Evolutionary conservation across 495 filamentous ascomycete species (phyloP), one percentile per base, ranked within the genome.

Genomic region (Delitschia confertaspora): DNA sequence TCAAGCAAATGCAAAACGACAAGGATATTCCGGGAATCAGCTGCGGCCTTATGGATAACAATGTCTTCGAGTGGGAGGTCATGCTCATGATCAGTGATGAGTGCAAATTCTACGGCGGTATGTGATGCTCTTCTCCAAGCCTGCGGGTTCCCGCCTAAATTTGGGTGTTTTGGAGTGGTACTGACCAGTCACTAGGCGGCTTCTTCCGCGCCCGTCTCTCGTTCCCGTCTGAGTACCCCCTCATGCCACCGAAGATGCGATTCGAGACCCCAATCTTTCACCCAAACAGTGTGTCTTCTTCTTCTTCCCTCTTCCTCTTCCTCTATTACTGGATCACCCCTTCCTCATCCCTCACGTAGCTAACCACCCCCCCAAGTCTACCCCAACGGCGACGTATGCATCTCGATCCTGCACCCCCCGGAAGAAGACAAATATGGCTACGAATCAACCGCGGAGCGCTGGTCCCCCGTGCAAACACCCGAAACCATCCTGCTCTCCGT

Each of bases 71-170:
- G 69, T 98, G 91, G 91, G 89, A 96, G 62, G 87, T 98, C 11
- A 94, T 95, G 83, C 75, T 98, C 24, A 98, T 98, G 91, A 91
- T 98, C 56, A 84, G 74, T 22, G 91, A 98, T 57, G 91, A 98
- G 54, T 89, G 85, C 64, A 89, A 93, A 64, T 81, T 85, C 58
- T 98, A 96, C 58, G 93, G 89, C 53, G 91, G 81, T 80, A 61
- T 67, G 79, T 66, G 22, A n/a, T 14, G 2, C 25, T n/a, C 21
- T n/a, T n/a, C n/a, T 10, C 37, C 7, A n/a, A n/a, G n/a, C n/a
- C n/a, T n/a, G n/a, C n/a, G n/a, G n/a, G n/a, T n/a, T n/a, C n/a
- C n/a, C n/a, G n/a, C n/a, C n/a, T n/a, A n/a, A n/a, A n/a, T n/a
- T n/a, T n/a, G n/a, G n/a, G n/a, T n/a, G n/a, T n/a, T n/a, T n/a